phyloP scores from a whole-genome alignment of 2,329 filamentous ascomycete species.

The Mycocentrospora acerina region DNA sequence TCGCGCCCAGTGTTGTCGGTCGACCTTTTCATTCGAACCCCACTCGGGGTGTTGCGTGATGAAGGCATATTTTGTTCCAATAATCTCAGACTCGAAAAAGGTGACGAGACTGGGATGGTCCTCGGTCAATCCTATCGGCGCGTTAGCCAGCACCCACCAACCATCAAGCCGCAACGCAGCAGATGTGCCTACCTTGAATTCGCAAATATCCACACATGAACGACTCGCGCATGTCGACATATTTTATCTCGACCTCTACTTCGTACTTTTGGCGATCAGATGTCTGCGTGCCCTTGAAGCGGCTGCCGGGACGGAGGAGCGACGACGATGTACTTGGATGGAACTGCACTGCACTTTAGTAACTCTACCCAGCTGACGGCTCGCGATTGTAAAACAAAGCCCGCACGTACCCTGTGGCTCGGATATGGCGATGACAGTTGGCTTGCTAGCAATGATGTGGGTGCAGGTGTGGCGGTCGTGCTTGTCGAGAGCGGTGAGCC shows the following conservation, averaged over 20 bases:
- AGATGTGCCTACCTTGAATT: conserved; percentile 73
- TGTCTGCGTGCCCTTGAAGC: conserved; percentile 86
- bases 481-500: conserved; percentile 31
- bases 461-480: conserved; percentile 16
- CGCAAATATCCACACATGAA: conserved; percentile 93
- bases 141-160: conserved; percentile 15
- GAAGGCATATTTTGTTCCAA: conserved; percentile 93
- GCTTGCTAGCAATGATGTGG: conserved; percentile 26
- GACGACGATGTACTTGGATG: conserved; percentile 81
- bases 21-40: conserved; percentile 89
- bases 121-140: conserved; percentile 73
- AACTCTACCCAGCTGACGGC: neutral
- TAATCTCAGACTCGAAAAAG: conserved; percentile 98
- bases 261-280: conserved; percentile 93
- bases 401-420: conserved; percentile 34
- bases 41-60: conserved; percentile 84
- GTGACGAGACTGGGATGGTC: conserved; percentile 97
- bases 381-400: too few species aligned
- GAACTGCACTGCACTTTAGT: conserved; percentile 53
- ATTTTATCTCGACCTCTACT: conserved; percentile 94
- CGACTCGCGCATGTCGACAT: conserved; percentile 91
- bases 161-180: neutral
- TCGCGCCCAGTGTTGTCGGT: conserved; percentile 89
- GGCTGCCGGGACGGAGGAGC: conserved; percentile 82
- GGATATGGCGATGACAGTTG: conserved; percentile 36